Percentiles rank a stretch among this genome's conserved stretches.
phyloP scores from a whole-genome alignment of 208 protist genomes.

The Acanthamoeba lenticulata region DNA sequence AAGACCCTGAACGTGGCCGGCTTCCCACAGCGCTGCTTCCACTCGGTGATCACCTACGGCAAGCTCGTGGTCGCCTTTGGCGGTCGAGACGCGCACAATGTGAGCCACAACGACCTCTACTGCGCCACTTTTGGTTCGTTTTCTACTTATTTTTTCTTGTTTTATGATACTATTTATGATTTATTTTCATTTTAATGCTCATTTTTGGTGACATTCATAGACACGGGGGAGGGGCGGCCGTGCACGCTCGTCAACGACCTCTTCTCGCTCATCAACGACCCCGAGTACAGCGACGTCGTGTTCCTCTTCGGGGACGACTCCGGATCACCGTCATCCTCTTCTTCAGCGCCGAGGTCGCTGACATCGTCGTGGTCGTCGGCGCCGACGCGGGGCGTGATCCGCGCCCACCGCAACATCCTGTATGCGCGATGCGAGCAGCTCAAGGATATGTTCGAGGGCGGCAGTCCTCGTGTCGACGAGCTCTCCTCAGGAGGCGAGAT shows the following conservation, averaged over 20 bases:
- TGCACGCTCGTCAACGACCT: slow-evolving; percentile 60
- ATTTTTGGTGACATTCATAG: background rate
- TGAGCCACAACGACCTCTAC: slow-evolving; percentile 50
- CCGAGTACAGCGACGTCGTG: slow-evolving; percentile 21
- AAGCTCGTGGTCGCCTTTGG: slow-evolving; percentile 57
- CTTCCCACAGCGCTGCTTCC: slow-evolving; percentile 59
- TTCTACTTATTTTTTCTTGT: too few relatives aligned
- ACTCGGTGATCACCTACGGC: background rate
- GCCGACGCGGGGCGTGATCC: background rate
- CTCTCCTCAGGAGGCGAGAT: background rate
- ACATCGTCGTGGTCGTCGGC: too few relatives aligned
- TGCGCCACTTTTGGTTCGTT: slow-evolving; percentile 19
- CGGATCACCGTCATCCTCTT: too few relatives aligned
- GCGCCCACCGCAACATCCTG: slow-evolving; percentile 54
- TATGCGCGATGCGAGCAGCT: slow-evolving; percentile 61
- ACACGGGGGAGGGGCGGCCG: slow-evolving; percentile 51
- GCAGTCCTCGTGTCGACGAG: background rate
- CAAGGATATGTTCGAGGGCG: background rate
- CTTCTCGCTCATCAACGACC: slow-evolving; percentile 52
- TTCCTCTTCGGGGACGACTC: background rate
- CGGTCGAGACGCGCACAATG: slow-evolving; percentile 5
- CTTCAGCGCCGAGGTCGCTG: too few relatives aligned
- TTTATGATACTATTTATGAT: background rate
- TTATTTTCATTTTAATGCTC: background rate
- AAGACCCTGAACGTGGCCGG: background rate